Conservation (phyloP, 257 asterid genomes). For the Solanum pimpinellifolium region DNA sequence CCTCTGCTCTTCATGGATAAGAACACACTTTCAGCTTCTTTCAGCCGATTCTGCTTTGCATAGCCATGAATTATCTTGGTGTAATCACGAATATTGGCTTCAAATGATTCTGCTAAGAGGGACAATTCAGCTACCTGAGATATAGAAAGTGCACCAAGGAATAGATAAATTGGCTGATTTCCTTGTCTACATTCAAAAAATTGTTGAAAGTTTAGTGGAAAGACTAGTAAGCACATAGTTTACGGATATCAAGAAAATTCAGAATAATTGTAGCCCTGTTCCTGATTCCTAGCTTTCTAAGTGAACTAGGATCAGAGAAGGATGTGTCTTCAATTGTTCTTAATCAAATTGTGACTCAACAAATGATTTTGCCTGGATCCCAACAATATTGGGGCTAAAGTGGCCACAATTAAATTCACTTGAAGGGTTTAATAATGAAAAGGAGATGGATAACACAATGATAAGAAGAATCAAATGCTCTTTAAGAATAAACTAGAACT, state of each 20-base stretch:
- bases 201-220: neutral
- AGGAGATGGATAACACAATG: neutral
- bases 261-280: neutral
- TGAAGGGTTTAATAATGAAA: neutral
- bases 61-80: conserved; percentile 64
- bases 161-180: neutral
- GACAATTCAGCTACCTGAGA: conserved; percentile 63
- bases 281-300: neutral
- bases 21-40: conserved; percentile 54
- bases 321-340: neutral
- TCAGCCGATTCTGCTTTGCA: conserved; percentile 42
- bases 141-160: neutral
- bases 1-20: conserved; percentile 58
- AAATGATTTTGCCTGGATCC: neutral
- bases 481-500: neutral
- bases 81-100: conserved; percentile 67
- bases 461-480: neutral
- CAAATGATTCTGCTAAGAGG: conserved; percentile 67
- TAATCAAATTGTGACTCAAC: neutral
- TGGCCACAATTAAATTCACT: neutral
- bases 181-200: neutral
- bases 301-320: neutral
- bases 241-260: neutral
- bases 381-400: neutral
- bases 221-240: neutral